Evolutionary conservation across 345 rosid species (phyloP), one percentile per base, ranked within the genome.

Genomic region (Anastatica hierochuntica): DNA sequence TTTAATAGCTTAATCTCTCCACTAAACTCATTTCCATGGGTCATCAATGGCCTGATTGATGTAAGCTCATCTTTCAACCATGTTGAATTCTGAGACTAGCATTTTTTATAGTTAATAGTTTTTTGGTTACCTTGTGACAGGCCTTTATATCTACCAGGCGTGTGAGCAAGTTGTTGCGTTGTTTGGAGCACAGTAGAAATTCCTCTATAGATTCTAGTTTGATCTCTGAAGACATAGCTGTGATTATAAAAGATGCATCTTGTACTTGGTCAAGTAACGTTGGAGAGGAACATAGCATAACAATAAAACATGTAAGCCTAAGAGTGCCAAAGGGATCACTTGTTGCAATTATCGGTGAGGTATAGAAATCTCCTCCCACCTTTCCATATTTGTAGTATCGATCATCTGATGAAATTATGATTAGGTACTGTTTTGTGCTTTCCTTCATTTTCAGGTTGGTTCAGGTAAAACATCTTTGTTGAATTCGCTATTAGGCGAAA

Each of bases 21-120:
- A 70, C 77, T 86, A 31, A 90, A 90, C 72, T 86, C 94, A 31
- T 90, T 90, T 69, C 96, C 94, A 21, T 90, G 96, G 97, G 96
- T 86, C 72, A 90, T 90, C 33, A 90, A 90, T 66, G 97, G 96
- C 57, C 68, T 90, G 46, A 82, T 90, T 67, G 97, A 90, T 57
- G 96, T 90, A 79, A 84, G 95, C 72, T 65, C 48, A 5, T 63
- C 43, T 40, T 19, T 49, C 14, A 49, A 13, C 60, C 60, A 31
- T 61, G 45, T 49, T 35, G 33, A 7, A 12, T 49, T 40, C 55
- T 38, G 13, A 29, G 8, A 50, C 14, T 21, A 34, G 30, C 50
- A 20, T 29, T 19, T 38, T 48, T 15, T 47, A 49, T 14, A 57
- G 34, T 27, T 47, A 15, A 17, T 42, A 50, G 42, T 63, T 43